Base-by-base conservation (phyloP, 345 rosid genomes). In the Abelmoschus esculentus region DNA sequence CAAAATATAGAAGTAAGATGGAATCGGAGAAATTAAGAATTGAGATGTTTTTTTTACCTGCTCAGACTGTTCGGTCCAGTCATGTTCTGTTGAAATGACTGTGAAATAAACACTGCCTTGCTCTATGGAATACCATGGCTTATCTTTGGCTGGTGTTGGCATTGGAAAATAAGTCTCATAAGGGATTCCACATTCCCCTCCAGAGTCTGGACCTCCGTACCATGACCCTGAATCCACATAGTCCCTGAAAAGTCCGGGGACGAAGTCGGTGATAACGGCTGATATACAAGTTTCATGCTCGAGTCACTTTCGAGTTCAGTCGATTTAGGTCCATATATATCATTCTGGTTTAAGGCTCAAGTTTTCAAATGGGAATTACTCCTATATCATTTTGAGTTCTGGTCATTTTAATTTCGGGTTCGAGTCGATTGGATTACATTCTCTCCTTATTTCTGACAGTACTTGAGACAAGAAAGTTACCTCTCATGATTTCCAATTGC, bases 401-500 rank as follows among this genome's bases (percentile, higher is more conserved):
- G 42, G 42, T 38, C 42, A 7, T 7, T 38, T 38, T 7, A 38
- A 38, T 38, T 7, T 38, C 42, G 42, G 42, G 42, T 38, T 38
- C 42, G 2, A 38, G 42, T 38, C 1, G 42, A 7, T 38, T 9
- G 42, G 42, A 38, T 7, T 38, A 38, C 42, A 38, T 38, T 38
- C 7, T 38, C 2, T 38, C 42, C 42, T 38, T 38, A 38, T 38
- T 7, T 38, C 7, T 38, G 42, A 7, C 42, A 7, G 42, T 28
- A 28, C 17, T 38, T 7, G 4, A 8, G 28, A 8, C 44, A 19
- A 29, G 44, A 18, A 42, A 3, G n/a, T 57, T 61, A 84, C 91
- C 95, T 83, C 70, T 89, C 95, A 38, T 89, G 91, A 76, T 89
- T 89, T 50, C 95, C 95, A 6, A 85, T 89, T 1, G 89, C 91